Base-by-base conservation (phyloP, 1,139 yeast species). In the Candida tropicalis region DNA sequence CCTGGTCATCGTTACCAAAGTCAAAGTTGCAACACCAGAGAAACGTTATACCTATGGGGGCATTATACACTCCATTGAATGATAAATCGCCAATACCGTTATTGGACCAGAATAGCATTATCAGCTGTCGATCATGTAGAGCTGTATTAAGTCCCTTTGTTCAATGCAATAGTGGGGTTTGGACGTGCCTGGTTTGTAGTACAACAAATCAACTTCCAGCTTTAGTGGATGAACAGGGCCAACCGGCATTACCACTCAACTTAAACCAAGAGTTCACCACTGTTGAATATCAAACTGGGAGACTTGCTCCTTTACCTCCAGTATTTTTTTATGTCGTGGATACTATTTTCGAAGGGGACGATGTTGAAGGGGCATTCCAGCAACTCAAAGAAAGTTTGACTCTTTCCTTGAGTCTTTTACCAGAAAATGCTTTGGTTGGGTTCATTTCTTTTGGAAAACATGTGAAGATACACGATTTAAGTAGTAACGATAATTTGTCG, bases 1-100 rank as follows among this genome's bases (percentile, higher is more conserved):
- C 97, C 18, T 93, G 98, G 97, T 91, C 88, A 63, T 79, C 81
- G 39, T 74, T 93, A 43, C 90, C 93, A 11, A 67, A 79, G 31
- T 73, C 84, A 10, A 75, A 75, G 53, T 69, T 77, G 36, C 86
- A 82, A 45, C 81, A 82, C 42, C 71, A 77, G 23, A 63, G 84
- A 39, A 73, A 81, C 41, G 74, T 80, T 1, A 73, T 84, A 7
- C 91, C 91, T 1, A 59, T 83, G 44, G 84, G 86, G 0, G 72
- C 86, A 25, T 56, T 84, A 47, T 84, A 82, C 56, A 83, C 87
- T 4, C 95, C 95, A 1, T 61, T 85, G 49, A 77, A 79, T 56
- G 74, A 70, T 42, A 73, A 78, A 45, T 73, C 77, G 1, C 68
- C 64, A 13, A 63, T 77, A 12, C 62, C 73, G 0, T 55, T 71